Evolutionary conservation across 768 basidiomycete genomes (phyloP).

Genomic region (Termitomyces eurrhizus): DNA sequence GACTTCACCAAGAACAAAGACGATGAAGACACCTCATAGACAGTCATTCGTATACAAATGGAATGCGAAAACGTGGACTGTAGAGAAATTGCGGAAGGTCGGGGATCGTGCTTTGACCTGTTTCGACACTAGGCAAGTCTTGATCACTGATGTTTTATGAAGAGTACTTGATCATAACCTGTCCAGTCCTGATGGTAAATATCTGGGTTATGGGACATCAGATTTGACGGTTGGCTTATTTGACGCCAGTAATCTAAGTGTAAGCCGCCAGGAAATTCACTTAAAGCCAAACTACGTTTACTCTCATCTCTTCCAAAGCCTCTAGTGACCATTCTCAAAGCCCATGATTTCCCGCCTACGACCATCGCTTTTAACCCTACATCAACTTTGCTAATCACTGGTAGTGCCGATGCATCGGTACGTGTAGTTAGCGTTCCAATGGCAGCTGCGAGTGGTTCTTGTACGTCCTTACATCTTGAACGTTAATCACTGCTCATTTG

Average conservation of each 20-base stretch:
- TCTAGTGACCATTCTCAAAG: conserved; percentile 79
- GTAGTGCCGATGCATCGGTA: conserved; percentile 86
- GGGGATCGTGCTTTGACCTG: conserved; percentile 80
- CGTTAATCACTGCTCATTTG: background rate
- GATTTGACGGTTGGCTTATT: conserved; percentile 83
- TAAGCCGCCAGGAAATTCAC: conserved; percentile 31
- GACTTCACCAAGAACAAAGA: conserved; percentile 51
- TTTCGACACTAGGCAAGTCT: conserved; percentile 78
- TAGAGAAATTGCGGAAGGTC: conserved; percentile 65
- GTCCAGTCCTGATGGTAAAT: conserved; percentile 70
- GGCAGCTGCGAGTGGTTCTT: conserved; percentile 37
- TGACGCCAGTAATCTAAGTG: conserved; percentile 73
- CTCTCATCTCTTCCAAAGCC: conserved; percentile 48
- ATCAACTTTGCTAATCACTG: conserved; percentile 78
- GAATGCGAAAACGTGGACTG: conserved; percentile 67
- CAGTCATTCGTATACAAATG: conserved; percentile 69
- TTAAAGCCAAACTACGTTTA: background rate
- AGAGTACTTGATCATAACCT: background rate
- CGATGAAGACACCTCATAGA: conserved; percentile 49
- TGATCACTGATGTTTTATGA: conserved; percentile 1
- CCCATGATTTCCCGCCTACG: conserved; percentile 94
- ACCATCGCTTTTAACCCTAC: conserved; percentile 84
- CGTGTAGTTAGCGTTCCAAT: conserved; percentile 75
- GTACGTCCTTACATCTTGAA: conserved; percentile 35
- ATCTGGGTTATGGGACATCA: conserved; percentile 83